These are phyloP conservation scores for Bothriochloa decipiens DNA, from an alignment of 176 grass and related monocot species.

Conservation along the genomic window DNA sequence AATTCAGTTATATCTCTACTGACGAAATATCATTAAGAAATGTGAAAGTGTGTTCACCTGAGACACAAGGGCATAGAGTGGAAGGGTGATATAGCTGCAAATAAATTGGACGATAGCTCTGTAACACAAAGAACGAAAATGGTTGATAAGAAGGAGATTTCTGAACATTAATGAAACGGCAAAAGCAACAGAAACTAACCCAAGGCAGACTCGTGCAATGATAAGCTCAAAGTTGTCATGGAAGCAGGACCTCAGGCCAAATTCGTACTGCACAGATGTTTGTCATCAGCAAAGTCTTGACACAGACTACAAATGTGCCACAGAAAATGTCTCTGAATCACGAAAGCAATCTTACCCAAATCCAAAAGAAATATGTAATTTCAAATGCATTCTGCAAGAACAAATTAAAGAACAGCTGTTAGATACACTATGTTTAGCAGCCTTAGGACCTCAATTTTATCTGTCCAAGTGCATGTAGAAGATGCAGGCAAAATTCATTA, in stretches of 20 bases:
- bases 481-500: background rate
- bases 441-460: background rate
- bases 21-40: conserved; percentile 6
- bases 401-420: conserved; percentile 21
- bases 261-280: conserved; percentile 66
- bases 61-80: conserved; percentile 88
- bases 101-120: conserved; percentile 68
- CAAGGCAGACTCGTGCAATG: conserved; percentile 75
- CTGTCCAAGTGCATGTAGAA: background rate
- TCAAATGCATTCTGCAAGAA: conserved; percentile 84
- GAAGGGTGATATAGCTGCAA: conserved; percentile 92
- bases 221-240: conserved; percentile 50
- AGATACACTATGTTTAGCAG: conserved; percentile 26
- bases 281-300: background rate
- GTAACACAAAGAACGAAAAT: conserved; percentile 6
- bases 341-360: conserved; percentile 63
- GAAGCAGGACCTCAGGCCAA: conserved; percentile 76
- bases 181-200: conserved; percentile 44
- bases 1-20: background rate
- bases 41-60: conserved; percentile 55
- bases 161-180: background rate
- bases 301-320: conserved; percentile 19
- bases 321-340: background rate
- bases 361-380: conserved; percentile 85
- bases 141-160: background rate